phyloP scores from a whole-genome alignment of 192 early-diverging fungal genomes.

The Coemansia sp. region DNA sequence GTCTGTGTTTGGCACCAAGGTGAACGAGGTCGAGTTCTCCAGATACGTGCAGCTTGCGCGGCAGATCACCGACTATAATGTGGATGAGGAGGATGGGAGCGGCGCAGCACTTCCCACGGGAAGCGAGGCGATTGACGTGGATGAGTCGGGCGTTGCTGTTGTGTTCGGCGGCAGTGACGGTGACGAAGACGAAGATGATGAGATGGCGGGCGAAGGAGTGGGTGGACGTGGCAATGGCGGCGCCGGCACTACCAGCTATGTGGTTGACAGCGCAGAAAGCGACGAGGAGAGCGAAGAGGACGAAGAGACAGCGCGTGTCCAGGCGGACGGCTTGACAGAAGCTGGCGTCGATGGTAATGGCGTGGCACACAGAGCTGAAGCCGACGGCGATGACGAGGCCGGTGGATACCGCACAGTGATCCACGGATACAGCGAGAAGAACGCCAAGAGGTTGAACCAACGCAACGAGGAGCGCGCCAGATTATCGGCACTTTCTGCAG shows the following conservation, averaged over 20 bases:
- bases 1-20: slow-evolving; percentile 61
- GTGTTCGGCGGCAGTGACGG: slow-evolving; percentile 87
- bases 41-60: slow-evolving; percentile 89
- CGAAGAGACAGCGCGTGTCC: background rate
- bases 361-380: slow-evolving; percentile 1
- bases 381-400: slow-evolving; percentile 25
- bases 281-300: slow-evolving; percentile 42
- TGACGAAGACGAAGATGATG: slow-evolving; percentile 76
- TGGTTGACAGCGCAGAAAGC: slow-evolving; percentile 35
- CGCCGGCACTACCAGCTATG: slow-evolving; percentile 55
- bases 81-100: slow-evolving; percentile 53
- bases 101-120: slow-evolving; percentile 49
- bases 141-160: slow-evolving; percentile 91
- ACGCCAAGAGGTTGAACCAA: slow-evolving; percentile 31
- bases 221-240: slow-evolving; percentile 47
- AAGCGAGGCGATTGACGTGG: slow-evolving; percentile 56
- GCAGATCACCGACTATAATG: slow-evolving; percentile 88
- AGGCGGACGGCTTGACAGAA: background rate
- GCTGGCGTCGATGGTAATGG: slow-evolving; percentile 1
- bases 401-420: slow-evolving; percentile 43
- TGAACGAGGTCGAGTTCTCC: slow-evolving; percentile 82
- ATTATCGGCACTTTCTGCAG: slow-evolving; percentile 2
- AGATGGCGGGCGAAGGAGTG: background rate
- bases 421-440: slow-evolving; percentile 38
- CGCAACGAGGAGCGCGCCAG: slow-evolving; percentile 39